Conservation (phyloP, 805 yeast genomes). For the Myxozyma monticola region DNA sequence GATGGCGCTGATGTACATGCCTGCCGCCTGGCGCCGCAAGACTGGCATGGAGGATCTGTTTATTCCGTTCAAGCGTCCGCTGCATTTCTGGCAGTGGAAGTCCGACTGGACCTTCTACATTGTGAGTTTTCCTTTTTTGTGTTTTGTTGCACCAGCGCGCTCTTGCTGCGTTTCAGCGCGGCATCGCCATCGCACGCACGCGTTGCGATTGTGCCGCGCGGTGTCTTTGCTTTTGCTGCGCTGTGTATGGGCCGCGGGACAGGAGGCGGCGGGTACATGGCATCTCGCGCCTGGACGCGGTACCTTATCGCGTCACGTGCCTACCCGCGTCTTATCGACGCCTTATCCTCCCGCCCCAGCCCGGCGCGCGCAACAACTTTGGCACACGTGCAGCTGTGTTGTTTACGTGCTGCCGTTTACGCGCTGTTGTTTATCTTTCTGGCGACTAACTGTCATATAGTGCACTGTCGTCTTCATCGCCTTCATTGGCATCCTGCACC, state of each 20-base stretch:
- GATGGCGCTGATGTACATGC: slow-evolving; percentile 51
- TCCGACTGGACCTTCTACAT: slow-evolving; percentile 50
- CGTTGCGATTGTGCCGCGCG: neutral
- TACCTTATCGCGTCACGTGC: too few relatives aligned
- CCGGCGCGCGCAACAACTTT: neutral
- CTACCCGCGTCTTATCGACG: too few relatives aligned
- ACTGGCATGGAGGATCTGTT: slow-evolving; percentile 20
- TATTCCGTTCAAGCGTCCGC: slow-evolving; percentile 47
- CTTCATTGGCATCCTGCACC: slow-evolving; percentile 46
- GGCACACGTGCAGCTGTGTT: too few relatives aligned
- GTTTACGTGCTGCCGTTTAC: too few relatives aligned
- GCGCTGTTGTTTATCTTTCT: too few relatives aligned
- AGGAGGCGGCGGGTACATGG: too few relatives aligned
- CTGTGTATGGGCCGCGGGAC: too few relatives aligned
- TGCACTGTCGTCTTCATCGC: slow-evolving; percentile 54
- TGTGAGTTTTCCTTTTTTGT: slow-evolving; percentile 4
- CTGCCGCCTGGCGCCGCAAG: slow-evolving; percentile 28
- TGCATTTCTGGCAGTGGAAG: slow-evolving; percentile 85
- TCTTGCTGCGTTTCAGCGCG: too few relatives aligned
- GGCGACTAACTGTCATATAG: slow-evolving; percentile 39
- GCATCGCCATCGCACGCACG: neutral
- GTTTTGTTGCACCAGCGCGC: too few relatives aligned
- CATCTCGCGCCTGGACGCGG: too few relatives aligned
- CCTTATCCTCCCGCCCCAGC: too few relatives aligned
- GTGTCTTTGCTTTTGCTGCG: neutral